Conservation (phyloP, 495 filamentous ascomycete genomes). For the Aspergillus coremiiformis region DNA sequence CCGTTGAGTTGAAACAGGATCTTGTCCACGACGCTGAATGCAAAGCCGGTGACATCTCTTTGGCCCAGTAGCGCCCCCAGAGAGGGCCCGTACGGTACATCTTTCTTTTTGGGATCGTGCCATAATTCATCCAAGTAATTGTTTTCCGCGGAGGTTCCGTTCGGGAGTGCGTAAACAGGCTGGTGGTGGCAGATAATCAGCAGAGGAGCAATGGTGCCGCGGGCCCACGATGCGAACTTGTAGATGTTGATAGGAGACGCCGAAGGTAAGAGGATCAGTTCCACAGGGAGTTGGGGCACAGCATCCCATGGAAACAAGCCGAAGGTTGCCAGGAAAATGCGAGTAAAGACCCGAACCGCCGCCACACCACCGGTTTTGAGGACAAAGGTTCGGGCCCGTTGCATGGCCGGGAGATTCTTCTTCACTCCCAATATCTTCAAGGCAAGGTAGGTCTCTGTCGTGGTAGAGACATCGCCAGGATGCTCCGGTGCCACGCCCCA, state of each 20-base stretch:
- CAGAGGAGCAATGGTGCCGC: conserved; percentile 30
- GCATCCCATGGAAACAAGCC: conserved; percentile 37
- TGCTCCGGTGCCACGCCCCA: conserved; percentile 29
- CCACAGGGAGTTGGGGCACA: conserved; percentile 32
- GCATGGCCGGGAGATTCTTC: conserved; percentile 13
- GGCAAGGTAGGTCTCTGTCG: conserved; percentile 32
- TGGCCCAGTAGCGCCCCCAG: conserved; percentile 1
- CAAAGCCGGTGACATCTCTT: conserved; percentile 12
- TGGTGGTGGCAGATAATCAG: conserved; percentile 29
- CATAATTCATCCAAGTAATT: conserved; percentile 37
- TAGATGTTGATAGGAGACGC: conserved; percentile 31
- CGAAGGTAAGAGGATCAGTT: conserved; percentile 32
- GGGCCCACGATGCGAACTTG: conserved; percentile 31
- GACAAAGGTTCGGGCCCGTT: conserved; percentile 21
- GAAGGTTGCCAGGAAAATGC: conserved; percentile 36
- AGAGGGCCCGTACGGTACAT: conserved; percentile 18
- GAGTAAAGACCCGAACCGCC: conserved; percentile 31
- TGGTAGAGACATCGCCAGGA: conserved; percentile 29
- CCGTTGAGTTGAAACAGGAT: conserved; percentile 15
- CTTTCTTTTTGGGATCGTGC: conserved; percentile 22
- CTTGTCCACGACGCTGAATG: conserved; percentile 23
- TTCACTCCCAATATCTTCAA: conserved; percentile 3
- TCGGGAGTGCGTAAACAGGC: conserved; percentile 31
- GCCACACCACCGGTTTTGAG: conserved; percentile 28
- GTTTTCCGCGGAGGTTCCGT: conserved; percentile 20